Evolutionary conservation across 2,329 filamentous ascomycete species (phyloP), one percentile per base, ranked within the genome.

Genomic region (Phoma herbarum): DNA sequence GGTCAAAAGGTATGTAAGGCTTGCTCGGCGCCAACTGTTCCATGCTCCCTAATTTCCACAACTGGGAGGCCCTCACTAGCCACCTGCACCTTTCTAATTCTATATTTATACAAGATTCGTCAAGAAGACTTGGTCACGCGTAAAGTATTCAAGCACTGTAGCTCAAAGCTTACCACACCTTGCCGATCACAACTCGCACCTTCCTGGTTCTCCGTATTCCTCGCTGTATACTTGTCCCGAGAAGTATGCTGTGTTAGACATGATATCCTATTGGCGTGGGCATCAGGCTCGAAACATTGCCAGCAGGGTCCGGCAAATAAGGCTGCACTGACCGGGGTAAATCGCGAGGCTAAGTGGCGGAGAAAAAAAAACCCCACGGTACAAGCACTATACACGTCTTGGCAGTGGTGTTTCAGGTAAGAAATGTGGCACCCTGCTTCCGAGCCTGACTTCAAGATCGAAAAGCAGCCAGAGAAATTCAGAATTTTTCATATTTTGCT

Each of bases 271-370:
- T 46, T 28, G 33, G 49, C 45, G 44, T 42, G 45, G 46, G 44
- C 7, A 12, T 35, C 14, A 23, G 33, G 26, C 26, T 42, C 50
- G 56, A 46, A 50, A 50, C 56, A 29, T 18, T 29, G 11, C 43
- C 41, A 45, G 26, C 33, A 59, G 14, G 28, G 16, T 26, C 18
- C 28, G 23, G n/a, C 22, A 31, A 37, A 47, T 47, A 41, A 26
- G 42, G 26, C 41, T n/a, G 39, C 44, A 25, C 18, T 11, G 54
- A n/a, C 57, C 48, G 60, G 62, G 64, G 64, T 61, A 29, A 62
- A 65, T 65, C 58, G 42, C 20, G n/a, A 48, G 45, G 50, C 45
- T 62, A 67, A 71, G 70, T 71, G 70, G 71, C 63, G 69, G 69
- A 70, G 69, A 46, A 64, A 62, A 60, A 60, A 11, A 7, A 14